Conservation (phyloP, 1,284 basidiomycete species). For the Mycena sp. region DNA sequence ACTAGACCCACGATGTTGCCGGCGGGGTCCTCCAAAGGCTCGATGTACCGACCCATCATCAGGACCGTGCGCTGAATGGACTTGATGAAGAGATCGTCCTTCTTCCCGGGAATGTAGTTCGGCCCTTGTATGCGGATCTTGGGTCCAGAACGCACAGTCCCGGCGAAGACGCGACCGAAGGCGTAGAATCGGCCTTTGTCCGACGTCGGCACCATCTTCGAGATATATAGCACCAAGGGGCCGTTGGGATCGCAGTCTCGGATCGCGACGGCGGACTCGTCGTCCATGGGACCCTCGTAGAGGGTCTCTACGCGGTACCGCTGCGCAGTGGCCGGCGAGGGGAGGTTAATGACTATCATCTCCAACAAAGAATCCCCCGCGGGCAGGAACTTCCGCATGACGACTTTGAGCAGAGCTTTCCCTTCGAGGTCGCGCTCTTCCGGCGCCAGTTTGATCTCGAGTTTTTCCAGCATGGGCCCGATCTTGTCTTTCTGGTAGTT, state of each 20-base stretch:
- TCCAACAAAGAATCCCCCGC: conserved; percentile 98
- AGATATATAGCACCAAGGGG: no score
- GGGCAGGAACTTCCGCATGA: conserved; percentile 99
- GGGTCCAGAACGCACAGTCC: conserved; percentile 95
- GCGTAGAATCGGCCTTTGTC: conserved; percentile 99
- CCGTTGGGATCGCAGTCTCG: no score
- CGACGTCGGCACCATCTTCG: conserved; percentile 41
- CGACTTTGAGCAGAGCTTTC: conserved; percentile 95
- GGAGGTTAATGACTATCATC: conserved; percentile 99
- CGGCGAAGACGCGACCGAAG: conserved; percentile 99
- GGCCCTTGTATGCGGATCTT: conserved; percentile 99
- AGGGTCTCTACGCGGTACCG: no score
- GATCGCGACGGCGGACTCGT: conserved; percentile 52
- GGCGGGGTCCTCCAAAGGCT: conserved; percentile 98
- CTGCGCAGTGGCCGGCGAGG: conserved; percentile 87
- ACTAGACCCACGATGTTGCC: conserved; percentile 99
- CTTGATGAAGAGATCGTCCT: conserved; percentile 98
- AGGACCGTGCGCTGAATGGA: conserved; percentile 98
- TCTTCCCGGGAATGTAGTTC: conserved; percentile 98
- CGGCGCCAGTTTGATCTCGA: conserved; percentile 89
- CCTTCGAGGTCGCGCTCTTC: conserved; percentile 97
- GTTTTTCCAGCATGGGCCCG: conserved; percentile 91
- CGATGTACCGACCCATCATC: conserved; percentile 99
- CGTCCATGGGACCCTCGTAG: conserved; percentile 74
- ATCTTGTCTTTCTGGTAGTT: conserved; percentile 99